Evolutionary conservation across 2,329 filamentous ascomycete species (phyloP).

Genomic region (Colletotrichum tabaci): DNA sequence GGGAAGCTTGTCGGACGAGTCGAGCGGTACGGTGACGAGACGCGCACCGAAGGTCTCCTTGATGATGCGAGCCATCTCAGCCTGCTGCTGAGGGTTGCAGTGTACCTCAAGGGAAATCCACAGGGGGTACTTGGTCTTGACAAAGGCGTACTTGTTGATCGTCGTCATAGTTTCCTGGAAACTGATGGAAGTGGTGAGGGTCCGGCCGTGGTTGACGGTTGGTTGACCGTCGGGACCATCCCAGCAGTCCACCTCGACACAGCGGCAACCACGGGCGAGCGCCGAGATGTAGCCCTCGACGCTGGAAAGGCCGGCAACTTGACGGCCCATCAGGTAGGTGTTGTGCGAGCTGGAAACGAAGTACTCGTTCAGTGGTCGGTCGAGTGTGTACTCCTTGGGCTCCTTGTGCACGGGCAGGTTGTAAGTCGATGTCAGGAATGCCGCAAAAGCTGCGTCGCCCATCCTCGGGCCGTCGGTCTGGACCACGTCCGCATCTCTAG

Average conservation of each 20-base stretch:
- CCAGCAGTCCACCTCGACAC: conserved; percentile 98
- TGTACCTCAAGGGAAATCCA: conserved; percentile 98
- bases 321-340: conserved; percentile 93
- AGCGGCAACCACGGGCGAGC: conserved; percentile 90
- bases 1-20: conserved; percentile 79
- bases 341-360: conserved; percentile 99
- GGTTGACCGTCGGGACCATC: conserved; percentile 91
- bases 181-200: conserved; percentile 88
- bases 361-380: conserved; percentile 94
- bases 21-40: conserved; percentile 82
- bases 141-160: conserved; percentile 95
- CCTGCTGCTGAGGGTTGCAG: conserved; percentile 86
- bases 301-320: conserved; percentile 91
- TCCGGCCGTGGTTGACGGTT: conserved; percentile 91
- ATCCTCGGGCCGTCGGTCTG: conserved; percentile 64
- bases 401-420: conserved; percentile 78
- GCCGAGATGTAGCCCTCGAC: conserved; percentile 95
- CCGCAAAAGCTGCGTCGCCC: conserved; percentile 83
- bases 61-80: conserved; percentile 91
- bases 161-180: conserved; percentile 94
- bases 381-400: conserved; percentile 75
- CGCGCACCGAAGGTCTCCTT: conserved; percentile 85
- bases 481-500: conserved; percentile 59
- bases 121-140: conserved; percentile 87
- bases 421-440: conserved; percentile 81